Evolutionary conservation across 176 grass and related monocot genomes (phyloP), one percentile per base, ranked within the genome.

Genomic region (Tillandsia fasciculata): DNA sequence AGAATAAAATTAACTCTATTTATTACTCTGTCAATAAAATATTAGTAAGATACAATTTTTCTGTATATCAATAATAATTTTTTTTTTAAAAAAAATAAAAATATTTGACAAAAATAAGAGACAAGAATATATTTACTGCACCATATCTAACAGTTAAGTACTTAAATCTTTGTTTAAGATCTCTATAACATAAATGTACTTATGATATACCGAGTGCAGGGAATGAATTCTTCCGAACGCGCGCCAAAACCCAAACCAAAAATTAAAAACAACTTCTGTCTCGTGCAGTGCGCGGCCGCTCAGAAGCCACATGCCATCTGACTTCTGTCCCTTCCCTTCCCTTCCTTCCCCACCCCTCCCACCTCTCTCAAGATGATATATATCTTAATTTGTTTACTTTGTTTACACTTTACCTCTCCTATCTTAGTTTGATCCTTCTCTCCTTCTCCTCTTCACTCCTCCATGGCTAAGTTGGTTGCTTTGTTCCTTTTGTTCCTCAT

Each of bases 251-350:
- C 56, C 10, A 22, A 6, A 48, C 2, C 8, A 8, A 1, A 12
- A 42, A 11, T 15, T 5, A 23, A n/a, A 12, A 33, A 33, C 3
- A 33, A 33, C 3, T 57, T 5, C 53, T 57, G 15, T 57, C 73
- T 75, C 63, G 73, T 53, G 73, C 73, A 75, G 73, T 66, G 73
- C 64, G 71, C 71, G 0, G 57, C 57, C n/a, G 17, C 47, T 73
- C 71, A 64, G 71, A 64, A 10, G 11, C 15, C 71, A 64, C 71
- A 73, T 64, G 71, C 54, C 47, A 48, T 26, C 9, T 52, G 24
- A n/a, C 53, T 26, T 47, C 42, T 49, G n/a, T 50, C 17, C 57
- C 29, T 48, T 2, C 50, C 2, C 28, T 24, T 52, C 13, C 2
- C 12, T 20, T 48, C 2, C 2, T 17, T 8, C 0, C 61, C 23